These are phyloP conservation scores for Exophiala bonariae DNA, from an alignment of 2,329 filamentous ascomycete species.

Conservation along the genomic window DNA sequence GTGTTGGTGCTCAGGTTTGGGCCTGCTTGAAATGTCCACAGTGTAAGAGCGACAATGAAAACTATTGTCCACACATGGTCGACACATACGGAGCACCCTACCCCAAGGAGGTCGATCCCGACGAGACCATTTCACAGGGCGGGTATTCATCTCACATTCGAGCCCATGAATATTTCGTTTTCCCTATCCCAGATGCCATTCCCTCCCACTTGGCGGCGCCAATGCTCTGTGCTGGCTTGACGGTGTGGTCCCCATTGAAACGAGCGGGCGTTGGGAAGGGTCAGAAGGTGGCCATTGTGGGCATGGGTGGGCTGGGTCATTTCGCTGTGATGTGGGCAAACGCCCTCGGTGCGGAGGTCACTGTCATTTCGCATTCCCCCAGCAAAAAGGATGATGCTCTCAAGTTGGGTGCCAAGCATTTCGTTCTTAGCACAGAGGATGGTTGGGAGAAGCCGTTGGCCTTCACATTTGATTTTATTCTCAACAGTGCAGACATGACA, in stretches of 20 bases:
- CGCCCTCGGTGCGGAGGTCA: conserved; percentile 64
- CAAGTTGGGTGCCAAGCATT: conserved; percentile 61
- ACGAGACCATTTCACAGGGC: conserved; percentile 65
- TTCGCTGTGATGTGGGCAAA: conserved; percentile 70
- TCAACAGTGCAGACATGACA: conserved; percentile 77
- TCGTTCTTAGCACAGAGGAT: conserved; percentile 58
- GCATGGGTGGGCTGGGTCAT: conserved; percentile 67
- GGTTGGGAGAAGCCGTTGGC: conserved; percentile 57
- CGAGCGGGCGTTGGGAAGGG: conserved; percentile 74
- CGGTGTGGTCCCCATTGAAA: conserved; percentile 74
- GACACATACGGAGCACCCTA: conserved; percentile 53
- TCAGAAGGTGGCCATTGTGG: conserved; percentile 42
- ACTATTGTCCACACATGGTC: conserved; percentile 61
- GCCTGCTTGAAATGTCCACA: conserved; percentile 65
- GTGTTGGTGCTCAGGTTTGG: conserved; percentile 67
- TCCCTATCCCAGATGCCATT: conserved; percentile 71
- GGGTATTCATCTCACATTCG: conserved; percentile 69
- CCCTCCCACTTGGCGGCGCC: conserved; percentile 45
- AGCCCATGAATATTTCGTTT: conserved; percentile 73
- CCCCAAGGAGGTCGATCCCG: conserved; percentile 46
- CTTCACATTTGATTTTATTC: conserved; percentile 63
- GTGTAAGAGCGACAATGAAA: conserved; percentile 67
- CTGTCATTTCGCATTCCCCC: conserved; percentile 61
- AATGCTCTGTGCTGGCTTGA: conserved; percentile 75
- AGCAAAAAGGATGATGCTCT: conserved; percentile 61